Evolutionary conservation across 129 eudicot genomes (phyloP).

Genomic region (Flaveria bidentis): DNA sequence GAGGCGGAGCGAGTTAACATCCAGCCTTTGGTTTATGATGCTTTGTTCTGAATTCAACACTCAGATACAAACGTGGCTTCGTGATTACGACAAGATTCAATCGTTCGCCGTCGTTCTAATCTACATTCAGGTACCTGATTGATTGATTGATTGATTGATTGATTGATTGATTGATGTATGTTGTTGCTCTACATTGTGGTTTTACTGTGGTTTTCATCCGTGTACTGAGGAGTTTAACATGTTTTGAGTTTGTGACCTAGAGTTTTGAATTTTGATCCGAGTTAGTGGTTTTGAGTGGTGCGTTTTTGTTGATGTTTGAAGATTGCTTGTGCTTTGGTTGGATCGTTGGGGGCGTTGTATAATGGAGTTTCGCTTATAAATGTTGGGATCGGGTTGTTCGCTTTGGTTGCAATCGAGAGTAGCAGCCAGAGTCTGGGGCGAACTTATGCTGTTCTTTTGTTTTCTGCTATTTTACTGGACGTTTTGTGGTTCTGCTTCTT

Average conservation of each 20-base stretch:
- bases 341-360: conserved; percentile 86
- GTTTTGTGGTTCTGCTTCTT: conserved; percentile 77
- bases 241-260: not conserved
- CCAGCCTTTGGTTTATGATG: conserved; percentile 45
- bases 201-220: conserved; percentile 6
- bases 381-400: conserved; percentile 74
- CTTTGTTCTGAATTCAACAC: conserved; percentile 59
- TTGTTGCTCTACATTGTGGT: conserved; percentile 23
- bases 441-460: conserved; percentile 79
- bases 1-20: not conserved
- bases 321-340: conserved; percentile 89
- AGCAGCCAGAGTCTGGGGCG: conserved; percentile 94
- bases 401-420: conserved; percentile 91
- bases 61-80: conserved; percentile 69
- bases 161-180: not conserved
- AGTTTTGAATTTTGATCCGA: conserved; percentile 28
- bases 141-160: not conserved
- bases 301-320: conserved; percentile 39
- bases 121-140: conserved; percentile 53
- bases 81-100: conserved; percentile 85
- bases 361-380: conserved; percentile 72
- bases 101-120: conserved; percentile 71
- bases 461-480: conserved; percentile 69
- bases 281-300: not conserved
- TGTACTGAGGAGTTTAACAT: not conserved